Evolutionary conservation across 129 eudicot genomes (phyloP), one percentile per base, ranked within the genome.

Genomic region (Tagetes erecta): DNA sequence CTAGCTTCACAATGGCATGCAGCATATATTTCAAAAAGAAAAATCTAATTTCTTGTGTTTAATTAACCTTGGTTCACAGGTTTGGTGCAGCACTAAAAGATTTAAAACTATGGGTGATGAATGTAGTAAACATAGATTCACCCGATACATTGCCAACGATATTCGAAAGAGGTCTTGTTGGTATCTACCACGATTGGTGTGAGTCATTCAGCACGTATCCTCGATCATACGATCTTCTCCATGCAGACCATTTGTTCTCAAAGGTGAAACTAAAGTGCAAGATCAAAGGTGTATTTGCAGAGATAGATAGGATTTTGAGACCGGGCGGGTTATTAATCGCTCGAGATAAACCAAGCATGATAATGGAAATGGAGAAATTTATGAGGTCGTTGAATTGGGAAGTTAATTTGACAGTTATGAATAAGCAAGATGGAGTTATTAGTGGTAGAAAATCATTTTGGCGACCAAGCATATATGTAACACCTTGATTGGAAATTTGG

Each of bases 181-280:
- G 97, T 59, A 88, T 88, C 73, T 91, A 91, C 63, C 97, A 91
- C 13, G 96, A 91, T 27, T 91, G 95, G 97, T 86, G 97, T 44
- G 97, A 90, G 87, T 87, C 91, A 2, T 91, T 91, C 80, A 86
- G 89, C 83, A 83, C 96, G 3, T 92, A 89, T 60, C 97, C 97
- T 42, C 80, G 95, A 57, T 83, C 87, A 0, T 92, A 92, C 35
- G 98, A 92, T 76, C 98, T 92, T 67, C 86, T 89, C 36, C 98
- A 92, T 65, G 95, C 95, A 3, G 92, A 90, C 75, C 86, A 84
- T 81, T 85, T 92, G 52, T 86, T 92, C 68, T 87, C 92, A 10
- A 84, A 56, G 36, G 81, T 87, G 67, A 82, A 82, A 46, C 76
- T 68, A 60, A 85, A 89, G 84, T 92, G 97, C 83, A 84, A 82